A percentile compares a stretch with the other conserved stretches of the same genome.
These are phyloP conservation scores for Tetrahymena thermophila DNA, from an alignment of 73 alveolate species.

Conservation along the genomic window DNA sequence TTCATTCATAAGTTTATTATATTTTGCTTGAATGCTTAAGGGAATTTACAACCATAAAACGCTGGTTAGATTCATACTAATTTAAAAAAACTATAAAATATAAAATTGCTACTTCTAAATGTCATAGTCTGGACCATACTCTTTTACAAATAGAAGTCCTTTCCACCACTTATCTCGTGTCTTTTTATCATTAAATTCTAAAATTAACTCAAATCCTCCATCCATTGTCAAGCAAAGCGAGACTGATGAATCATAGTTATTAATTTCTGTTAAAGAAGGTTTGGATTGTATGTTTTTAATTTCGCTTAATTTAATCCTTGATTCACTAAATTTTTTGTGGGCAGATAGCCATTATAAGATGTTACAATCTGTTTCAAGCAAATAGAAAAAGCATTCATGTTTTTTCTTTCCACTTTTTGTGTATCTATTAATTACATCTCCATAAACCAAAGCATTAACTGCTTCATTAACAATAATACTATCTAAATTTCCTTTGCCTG, in stretches of 20 bases:
- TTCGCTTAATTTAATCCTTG: not conserved
- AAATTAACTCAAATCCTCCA: not conserved
- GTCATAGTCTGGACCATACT: not conserved
- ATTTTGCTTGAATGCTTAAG: too few relatives aligned
- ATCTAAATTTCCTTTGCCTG: not conserved
- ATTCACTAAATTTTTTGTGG: not conserved
- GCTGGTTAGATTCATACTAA: not conserved
- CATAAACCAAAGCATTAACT: not conserved
- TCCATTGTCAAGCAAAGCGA: not conserved
- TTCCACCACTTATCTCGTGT: not conserved
- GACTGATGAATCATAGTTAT: not conserved
- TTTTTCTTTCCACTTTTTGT: not conserved
- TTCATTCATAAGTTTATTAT: too few relatives aligned
- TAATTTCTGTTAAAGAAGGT: not conserved
- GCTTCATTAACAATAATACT: not conserved
- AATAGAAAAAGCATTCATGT: not conserved
- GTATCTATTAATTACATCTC: not conserved
- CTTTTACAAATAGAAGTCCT: not conserved
- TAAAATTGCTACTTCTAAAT: not conserved
- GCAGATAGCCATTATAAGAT: not conserved
- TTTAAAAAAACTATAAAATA: too few relatives aligned
- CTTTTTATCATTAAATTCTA: not conserved
- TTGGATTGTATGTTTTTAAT: not conserved
- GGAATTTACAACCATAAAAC: too few relatives aligned
- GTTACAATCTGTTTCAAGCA: not conserved